Evolutionary conservation across 2,329 filamentous ascomycete genomes (phyloP), one percentile per base, ranked within the genome.

Genomic region (Ascochyta pisi): DNA sequence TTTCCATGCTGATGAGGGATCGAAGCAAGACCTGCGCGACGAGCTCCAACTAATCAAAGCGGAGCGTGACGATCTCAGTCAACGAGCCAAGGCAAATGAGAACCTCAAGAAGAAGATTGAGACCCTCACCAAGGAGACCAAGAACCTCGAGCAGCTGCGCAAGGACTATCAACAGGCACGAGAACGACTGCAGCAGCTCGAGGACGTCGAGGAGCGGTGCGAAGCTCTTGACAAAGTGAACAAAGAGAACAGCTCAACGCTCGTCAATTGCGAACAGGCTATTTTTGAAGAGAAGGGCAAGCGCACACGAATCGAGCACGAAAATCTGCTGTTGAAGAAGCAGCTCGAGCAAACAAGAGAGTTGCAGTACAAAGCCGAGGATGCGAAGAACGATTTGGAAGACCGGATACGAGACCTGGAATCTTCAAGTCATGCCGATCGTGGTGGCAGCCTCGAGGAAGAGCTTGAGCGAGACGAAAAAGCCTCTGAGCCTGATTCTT

Each of bases 61-160:
- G 0, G 81, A 83, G 66, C 76, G 81, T 29, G 80, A 82, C 50
- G 81, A 82, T 48, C 70, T 82, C 22, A 73, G 68, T 29, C 79
- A 81, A 56, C 81, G 79, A 57, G 74, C 78, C 24, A 81, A 81
- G 55, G 79, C 79, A 22, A 82, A 81, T 53, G 81, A 83, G 62
- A 83, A 83, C 54, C 75, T 83, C 22, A 81, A 79, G 65, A 82
- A 82, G 74, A 83, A 83, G 70, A 82, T 83, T 27, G 79, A 82
- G 57, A 72, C 78, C 4, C 65, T 83, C 38, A 78, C 80, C 38
- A 79, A 82, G 46, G 77, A 81, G 54, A 78, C 79, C 19, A 79
- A 78, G 53, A 71, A 70, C 10, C 72, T 78, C 24, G 75, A 77
- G 19, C 67, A 72, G 4, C 64, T 82, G 1, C 74, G 78, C 8